phyloP scores from a whole-genome alignment of 179 eudicot genomes.

The Actinidia arguta region DNA sequence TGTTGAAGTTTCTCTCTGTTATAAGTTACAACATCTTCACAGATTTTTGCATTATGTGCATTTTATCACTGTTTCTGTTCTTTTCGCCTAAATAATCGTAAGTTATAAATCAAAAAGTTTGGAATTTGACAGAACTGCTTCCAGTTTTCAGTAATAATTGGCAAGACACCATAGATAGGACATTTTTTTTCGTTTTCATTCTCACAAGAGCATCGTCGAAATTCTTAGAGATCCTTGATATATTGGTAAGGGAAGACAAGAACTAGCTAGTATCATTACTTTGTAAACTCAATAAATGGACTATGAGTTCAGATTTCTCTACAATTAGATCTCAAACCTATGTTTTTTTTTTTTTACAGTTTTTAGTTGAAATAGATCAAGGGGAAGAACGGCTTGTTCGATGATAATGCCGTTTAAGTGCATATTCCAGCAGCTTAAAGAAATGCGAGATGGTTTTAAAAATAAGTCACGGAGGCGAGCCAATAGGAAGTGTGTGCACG shows the following conservation, averaged over 20 bases:
- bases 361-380: slow-evolving; percentile 8
- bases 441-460: slow-evolving; percentile 24
- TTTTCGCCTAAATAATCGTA: neutral
- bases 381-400: neutral
- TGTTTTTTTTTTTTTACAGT: neutral
- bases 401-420: slow-evolving; percentile 31
- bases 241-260: neutral
- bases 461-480: slow-evolving; percentile 22
- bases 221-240: neutral
- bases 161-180: neutral
- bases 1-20: neutral
- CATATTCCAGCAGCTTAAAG: slow-evolving; percentile 28
- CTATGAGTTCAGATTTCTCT: neutral
- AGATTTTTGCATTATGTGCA: neutral
- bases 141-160: neutral
- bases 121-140: neutral
- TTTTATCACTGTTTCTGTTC: neutral
- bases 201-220: neutral
- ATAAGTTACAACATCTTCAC: neutral
- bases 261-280: neutral
- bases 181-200: neutral
- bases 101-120: neutral
- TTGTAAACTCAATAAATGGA: neutral
- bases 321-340: slow-evolving; percentile 1
- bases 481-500: slow-evolving; percentile 29